A percentile compares a stretch with the other conserved stretches of the same genome.
Conservation (phyloP, 106 monocot species). For the Triglochin maritima region DNA sequence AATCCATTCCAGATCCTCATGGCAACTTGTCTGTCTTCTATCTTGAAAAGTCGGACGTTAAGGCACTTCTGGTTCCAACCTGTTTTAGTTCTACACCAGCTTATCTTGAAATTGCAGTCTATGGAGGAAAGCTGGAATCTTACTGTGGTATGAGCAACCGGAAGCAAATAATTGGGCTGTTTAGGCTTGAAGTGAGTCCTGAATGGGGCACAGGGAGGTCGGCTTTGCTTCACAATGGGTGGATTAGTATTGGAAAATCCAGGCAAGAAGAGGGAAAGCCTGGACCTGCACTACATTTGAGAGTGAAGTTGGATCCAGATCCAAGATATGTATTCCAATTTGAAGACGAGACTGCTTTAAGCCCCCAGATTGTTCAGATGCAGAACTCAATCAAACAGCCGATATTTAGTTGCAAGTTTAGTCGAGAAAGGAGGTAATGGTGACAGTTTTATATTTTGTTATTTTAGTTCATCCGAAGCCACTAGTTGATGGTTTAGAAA, state of each 20-base stretch:
- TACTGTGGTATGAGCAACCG: slow-evolving; percentile 32
- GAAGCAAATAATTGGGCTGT: slow-evolving; percentile 47
- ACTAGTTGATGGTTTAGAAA: too few relatives aligned
- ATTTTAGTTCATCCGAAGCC: too few relatives aligned
- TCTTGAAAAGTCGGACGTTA: slow-evolving; percentile 63
- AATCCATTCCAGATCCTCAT: slow-evolving; percentile 35
- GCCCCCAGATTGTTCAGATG: slow-evolving; percentile 75
- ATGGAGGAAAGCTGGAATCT: slow-evolving; percentile 15
- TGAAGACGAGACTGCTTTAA: slow-evolving; percentile 47
- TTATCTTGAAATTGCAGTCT: slow-evolving; percentile 56
- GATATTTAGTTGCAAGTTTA: slow-evolving; percentile 84
- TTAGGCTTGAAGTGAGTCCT: slow-evolving; percentile 48
- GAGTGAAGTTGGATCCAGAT: slow-evolving; percentile 70
- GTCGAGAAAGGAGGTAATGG: slow-evolving; percentile 43
- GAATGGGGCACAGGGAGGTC: slow-evolving; percentile 49
- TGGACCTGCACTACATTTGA: slow-evolving; percentile 55
- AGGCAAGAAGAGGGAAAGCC: slow-evolving; percentile 17
- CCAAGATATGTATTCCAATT: slow-evolving; percentile 85
- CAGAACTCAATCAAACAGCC: slow-evolving; percentile 58
- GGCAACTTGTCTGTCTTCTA: slow-evolving; percentile 48
- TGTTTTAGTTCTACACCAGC: slow-evolving; percentile 41
- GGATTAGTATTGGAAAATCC: slow-evolving; percentile 49
- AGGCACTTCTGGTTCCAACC: slow-evolving; percentile 23
- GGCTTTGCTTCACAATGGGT: slow-evolving; percentile 69
- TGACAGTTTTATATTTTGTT: neutral